Percentiles rank a stretch among this genome's conserved stretches.
Evolutionary conservation across 2,329 filamentous ascomycete species (phyloP).

Genomic region (Cordyceps pruinosa): DNA sequence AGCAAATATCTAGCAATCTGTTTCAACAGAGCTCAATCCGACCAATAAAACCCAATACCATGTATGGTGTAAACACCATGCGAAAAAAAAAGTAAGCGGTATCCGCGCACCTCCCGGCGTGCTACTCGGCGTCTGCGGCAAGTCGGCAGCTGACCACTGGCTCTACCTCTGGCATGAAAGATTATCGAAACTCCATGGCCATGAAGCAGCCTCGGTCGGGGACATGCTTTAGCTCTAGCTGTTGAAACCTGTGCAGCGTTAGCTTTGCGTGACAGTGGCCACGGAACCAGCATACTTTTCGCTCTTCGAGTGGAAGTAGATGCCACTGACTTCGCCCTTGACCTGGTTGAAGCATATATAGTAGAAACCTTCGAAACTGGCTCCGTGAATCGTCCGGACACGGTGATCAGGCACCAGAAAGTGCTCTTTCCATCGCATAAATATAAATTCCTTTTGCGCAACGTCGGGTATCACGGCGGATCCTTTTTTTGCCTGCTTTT

Average conservation of each 20-base stretch:
- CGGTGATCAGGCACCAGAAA: conserved; percentile 94
- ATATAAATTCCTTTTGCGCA: conserved; percentile 78
- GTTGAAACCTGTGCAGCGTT: conserved; percentile 65
- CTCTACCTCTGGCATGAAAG: background rate
- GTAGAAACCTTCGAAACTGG: conserved; percentile 97
- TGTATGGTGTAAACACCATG: conserved; percentile 3
- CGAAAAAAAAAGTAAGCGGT: background rate
- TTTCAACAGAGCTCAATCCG: background rate
- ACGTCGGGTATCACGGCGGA: conserved; percentile 58
- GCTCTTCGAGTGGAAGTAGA: conserved; percentile 97
- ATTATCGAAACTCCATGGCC: conserved; percentile 70
- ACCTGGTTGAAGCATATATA: conserved; percentile 98
- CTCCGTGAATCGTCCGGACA: conserved; percentile 82
- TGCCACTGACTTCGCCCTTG: conserved; percentile 77
- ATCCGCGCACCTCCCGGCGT: background rate
- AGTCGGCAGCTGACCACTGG: background rate
- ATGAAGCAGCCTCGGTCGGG: conserved; percentile 76
- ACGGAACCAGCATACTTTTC: conserved; percentile 67
- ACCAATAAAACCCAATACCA: background rate
- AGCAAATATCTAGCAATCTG: conserved; percentile 6
- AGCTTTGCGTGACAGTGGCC: background rate
- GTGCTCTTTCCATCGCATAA: conserved; percentile 99
- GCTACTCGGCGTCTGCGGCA: background rate
- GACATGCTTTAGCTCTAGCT: conserved; percentile 84
- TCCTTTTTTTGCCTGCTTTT: conserved; percentile 50